phyloP scores from a whole-genome alignment of 1,139 yeast species.

The Kluyveromyces sp. region DNA sequence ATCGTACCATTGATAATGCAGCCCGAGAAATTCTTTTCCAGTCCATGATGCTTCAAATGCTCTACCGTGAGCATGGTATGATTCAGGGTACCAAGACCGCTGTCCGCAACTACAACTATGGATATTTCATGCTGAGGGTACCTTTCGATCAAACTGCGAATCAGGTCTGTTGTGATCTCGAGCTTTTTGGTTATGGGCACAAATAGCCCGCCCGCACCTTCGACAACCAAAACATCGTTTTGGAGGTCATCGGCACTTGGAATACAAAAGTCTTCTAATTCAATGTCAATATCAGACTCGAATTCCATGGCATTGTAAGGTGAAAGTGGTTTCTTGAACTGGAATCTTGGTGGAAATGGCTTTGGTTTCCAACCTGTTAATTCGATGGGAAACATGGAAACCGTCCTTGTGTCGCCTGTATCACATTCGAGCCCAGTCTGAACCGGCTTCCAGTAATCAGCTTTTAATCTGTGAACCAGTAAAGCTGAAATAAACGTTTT shows the following conservation, averaged over 20 bases:
- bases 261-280: constrained; percentile 13
- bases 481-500: constrained; percentile 29
- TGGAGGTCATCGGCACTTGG: constrained; percentile 10
- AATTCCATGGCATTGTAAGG: constrained; percentile 30
- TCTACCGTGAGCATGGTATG: constrained; percentile 29
- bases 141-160: constrained; percentile 13
- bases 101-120: constrained; percentile 28
- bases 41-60: constrained; percentile 16
- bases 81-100: constrained; percentile 30
- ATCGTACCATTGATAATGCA: constrained; percentile 25
- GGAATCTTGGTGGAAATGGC: constrained; percentile 18
- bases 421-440: constrained; percentile 31
- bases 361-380: constrained; percentile 10
- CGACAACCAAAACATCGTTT: constrained; percentile 21
- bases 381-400: constrained; percentile 8
- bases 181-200: constrained; percentile 27
- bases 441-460: constrained; percentile 31
- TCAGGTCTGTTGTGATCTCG: constrained; percentile 26
- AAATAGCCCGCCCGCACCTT: constrained; percentile 32
- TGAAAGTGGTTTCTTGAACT: constrained; percentile 24
- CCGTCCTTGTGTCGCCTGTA: constrained; percentile 26
- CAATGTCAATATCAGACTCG: constrained; percentile 11
- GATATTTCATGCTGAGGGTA: constrained; percentile 9
- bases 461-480: constrained; percentile 25
- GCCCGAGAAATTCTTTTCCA: constrained; percentile 19